A percentile compares a stretch with the other conserved stretches of the same genome.
Conservation (phyloP, 495 filamentous ascomycete species). For the Evansstolkia leycettana region DNA sequence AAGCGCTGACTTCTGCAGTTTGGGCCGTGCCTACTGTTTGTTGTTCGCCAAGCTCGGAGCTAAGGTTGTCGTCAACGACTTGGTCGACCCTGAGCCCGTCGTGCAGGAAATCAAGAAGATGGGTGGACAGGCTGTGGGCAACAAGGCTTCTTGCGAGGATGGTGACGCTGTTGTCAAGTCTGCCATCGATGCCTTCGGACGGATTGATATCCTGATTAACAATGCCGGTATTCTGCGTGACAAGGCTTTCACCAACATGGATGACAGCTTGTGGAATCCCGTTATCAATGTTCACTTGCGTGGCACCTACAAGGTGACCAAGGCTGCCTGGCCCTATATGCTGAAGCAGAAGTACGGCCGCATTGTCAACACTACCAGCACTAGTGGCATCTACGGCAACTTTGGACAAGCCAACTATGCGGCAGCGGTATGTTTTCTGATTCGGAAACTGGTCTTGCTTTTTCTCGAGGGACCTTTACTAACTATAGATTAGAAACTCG, state of each 20-base stretch:
- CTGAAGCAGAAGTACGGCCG: conserved; percentile 98
- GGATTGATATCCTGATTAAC: conserved; percentile 90
- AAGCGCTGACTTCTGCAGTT: too few relatives aligned
- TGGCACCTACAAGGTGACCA: conserved; percentile 94
- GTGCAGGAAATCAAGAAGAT: conserved; percentile 84
- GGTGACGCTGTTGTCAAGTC: conserved; percentile 85
- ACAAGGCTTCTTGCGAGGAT: conserved; percentile 90
- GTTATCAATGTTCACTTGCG: conserved; percentile 87
- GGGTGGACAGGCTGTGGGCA: conserved; percentile 84
- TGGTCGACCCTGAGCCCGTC: conserved; percentile 83
- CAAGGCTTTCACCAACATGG: conserved; percentile 98
- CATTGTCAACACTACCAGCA: conserved; percentile 91
- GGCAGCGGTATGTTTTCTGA: conserved; percentile 53
- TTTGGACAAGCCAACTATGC: conserved; percentile 98
- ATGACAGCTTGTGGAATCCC: conserved; percentile 83
- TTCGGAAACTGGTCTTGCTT: too few relatives aligned
- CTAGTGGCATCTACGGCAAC: conserved; percentile 96
- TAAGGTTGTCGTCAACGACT: conserved; percentile 86
- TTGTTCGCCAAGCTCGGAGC: conserved; percentile 86
- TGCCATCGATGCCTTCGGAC: conserved; percentile 87
- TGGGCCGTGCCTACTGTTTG: conserved; percentile 86
- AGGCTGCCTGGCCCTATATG: conserved; percentile 96
- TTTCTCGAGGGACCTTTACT: conserved; percentile 2
- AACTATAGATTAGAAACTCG: conserved; percentile 47
- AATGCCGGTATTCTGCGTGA: conserved; percentile 96